Base-by-base conservation (phyloP, 208 protist genomes). In the Acanthamoeba polyphaga region DNA sequence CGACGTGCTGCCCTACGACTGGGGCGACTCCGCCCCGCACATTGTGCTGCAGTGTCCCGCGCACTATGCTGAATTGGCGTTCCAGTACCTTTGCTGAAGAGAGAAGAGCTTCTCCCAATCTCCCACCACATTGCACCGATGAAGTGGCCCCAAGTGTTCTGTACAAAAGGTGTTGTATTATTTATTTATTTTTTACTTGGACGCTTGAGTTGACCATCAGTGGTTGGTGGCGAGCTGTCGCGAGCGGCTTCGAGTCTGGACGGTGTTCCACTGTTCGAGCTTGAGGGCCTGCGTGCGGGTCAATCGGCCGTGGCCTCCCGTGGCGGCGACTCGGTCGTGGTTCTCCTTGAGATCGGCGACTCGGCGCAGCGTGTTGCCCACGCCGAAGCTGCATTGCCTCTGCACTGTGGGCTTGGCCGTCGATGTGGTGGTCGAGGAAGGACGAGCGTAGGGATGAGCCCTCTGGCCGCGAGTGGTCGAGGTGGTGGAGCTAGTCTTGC, bases 291-390 rank as follows among this genome's bases (percentile, higher is more conserved):
- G 78, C 46, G 78, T 10, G 8, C 78, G 78, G 43, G 78, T 85
- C 38, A 85, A 17, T 12, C 78, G 78, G 27, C 43, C 46, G 7
- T 15, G 9, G 38, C 78, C 78, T 8, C 34, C 46, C 7, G 9
- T 49, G 46, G 78, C 78, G 15, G n/a, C 46, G 1, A 85, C 49
- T 12, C 78, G 78, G 78, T 85, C 78, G 78, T 60, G 49, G 22
- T 49, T 85, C 27, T 85, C 78, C 78, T 85, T 58, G 78, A 85
- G 78, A 27, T 85, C 78, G 34, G 78, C 78, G 10, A 85, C 46
- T 8, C 78, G 78, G 29, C 19, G 34, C 43, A 85, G n/a, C 3
- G 78, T 85, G 24, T 85, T 85, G 46, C 12, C 49, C 46, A 85
- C 46, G 78, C 78, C 78, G 24, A 85, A 85, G 78, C 78, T 85